These are phyloP conservation scores for Colletotrichum theobromicola DNA, from an alignment of 2,329 filamentous ascomycete species.

Conservation along the genomic window DNA sequence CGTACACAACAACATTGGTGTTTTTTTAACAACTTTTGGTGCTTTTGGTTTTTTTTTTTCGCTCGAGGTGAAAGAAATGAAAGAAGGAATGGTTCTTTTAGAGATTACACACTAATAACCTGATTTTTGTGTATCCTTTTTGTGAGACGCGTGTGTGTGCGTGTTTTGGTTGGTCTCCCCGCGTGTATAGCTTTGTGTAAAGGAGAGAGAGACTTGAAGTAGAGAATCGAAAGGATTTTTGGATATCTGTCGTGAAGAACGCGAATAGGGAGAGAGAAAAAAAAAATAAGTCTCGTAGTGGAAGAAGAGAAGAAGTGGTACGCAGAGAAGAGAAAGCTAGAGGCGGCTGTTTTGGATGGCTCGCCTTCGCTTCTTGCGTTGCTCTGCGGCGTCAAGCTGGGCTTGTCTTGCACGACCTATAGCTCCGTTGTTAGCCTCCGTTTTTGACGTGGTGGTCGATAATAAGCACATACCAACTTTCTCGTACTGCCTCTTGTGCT, in stretches of 20 bases:
- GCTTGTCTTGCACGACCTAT: slow-evolving; percentile 19
- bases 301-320: neutral
- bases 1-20: neutral
- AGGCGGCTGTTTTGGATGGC: slow-evolving; percentile 21
- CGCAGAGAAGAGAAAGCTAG: neutral
- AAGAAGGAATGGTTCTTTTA: neutral
- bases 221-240: neutral
- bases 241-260: slow-evolving; percentile 8
- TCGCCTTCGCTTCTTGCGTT: slow-evolving; percentile 18
- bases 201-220: neutral
- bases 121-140: slow-evolving; percentile 14
- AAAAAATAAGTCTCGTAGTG: neutral
- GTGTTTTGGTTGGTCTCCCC: neutral
- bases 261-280: neutral
- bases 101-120: neutral
- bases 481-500: slow-evolving; percentile 27
- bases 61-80: neutral
- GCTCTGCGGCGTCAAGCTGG: slow-evolving; percentile 20
- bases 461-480: slow-evolving; percentile 29
- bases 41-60: neutral
- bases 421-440: neutral
- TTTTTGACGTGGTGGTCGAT: neutral
- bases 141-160: neutral
- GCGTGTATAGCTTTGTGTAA: neutral
- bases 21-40: neutral